Percentiles rank a stretch among this genome's conserved stretches.
phyloP scores from a whole-genome alignment of 345 rosid genomes.

The Microcos paniculata region DNA sequence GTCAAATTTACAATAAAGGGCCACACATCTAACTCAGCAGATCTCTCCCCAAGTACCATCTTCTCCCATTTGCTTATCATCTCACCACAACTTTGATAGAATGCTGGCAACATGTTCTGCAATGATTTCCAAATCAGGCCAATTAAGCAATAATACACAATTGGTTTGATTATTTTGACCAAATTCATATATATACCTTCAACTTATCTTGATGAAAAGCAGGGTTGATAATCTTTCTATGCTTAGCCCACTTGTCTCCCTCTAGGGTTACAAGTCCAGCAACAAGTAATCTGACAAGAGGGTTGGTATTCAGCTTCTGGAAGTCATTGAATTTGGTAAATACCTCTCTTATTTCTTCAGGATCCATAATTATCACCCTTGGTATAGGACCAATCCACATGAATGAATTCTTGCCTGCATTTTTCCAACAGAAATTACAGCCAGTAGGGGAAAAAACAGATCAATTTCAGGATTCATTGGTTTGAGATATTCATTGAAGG shows the following conservation, averaged over 20 bases:
- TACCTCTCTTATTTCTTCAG: slow-evolving; percentile 39
- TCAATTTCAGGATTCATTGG: neutral
- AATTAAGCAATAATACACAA: neutral
- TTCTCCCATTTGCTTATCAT: slow-evolving; percentile 32
- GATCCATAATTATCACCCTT: slow-evolving; percentile 40
- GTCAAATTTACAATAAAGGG: slow-evolving; percentile 10
- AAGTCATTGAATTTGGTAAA: slow-evolving; percentile 36
- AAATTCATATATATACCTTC: slow-evolving; percentile 33
- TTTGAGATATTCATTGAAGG: too few species aligned
- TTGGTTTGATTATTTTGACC: neutral
- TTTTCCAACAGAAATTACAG: neutral
- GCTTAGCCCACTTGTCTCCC: slow-evolving; percentile 55
- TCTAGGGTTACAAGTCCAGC: slow-evolving; percentile 42
- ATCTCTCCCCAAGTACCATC: neutral
- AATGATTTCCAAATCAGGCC: neutral
- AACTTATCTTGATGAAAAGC: slow-evolving; percentile 50
- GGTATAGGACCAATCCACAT: slow-evolving; percentile 45
- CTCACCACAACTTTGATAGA: slow-evolving; percentile 25
- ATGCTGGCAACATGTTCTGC: slow-evolving; percentile 32
- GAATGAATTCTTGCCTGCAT: slow-evolving; percentile 41
- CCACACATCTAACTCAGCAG: slow-evolving; percentile 26
- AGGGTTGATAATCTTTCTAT: slow-evolving; percentile 49
- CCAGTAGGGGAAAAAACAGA: neutral
- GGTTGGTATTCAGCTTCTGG: slow-evolving; percentile 27
- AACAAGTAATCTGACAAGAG: slow-evolving; percentile 31